A percentile compares a stretch with the other conserved stretches of the same genome.
These are phyloP conservation scores for Penicillium sp. DNA, from an alignment of 2,329 filamentous ascomycete genomes.

Conservation along the genomic window DNA sequence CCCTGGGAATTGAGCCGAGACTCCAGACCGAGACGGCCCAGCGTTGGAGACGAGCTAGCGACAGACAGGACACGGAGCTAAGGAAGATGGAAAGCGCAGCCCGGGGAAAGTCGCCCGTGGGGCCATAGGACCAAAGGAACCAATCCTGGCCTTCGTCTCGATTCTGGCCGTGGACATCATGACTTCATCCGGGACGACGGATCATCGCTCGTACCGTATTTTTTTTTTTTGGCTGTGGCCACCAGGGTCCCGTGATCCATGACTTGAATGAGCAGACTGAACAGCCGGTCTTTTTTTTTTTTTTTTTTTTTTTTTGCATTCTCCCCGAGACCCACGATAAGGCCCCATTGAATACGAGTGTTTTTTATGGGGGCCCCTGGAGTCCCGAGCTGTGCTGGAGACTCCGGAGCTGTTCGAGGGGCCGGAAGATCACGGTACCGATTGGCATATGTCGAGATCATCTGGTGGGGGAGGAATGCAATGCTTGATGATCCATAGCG, in stretches of 20 bases:
- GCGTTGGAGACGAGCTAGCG: background rate
- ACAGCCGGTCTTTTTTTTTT: background rate
- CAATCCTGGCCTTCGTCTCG: background rate
- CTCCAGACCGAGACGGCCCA: background rate
- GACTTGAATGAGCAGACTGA: too few species aligned
- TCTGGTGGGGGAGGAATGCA: background rate
- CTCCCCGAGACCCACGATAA: background rate
- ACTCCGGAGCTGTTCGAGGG: background rate
- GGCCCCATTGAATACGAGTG: background rate
- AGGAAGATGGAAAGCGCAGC: background rate
- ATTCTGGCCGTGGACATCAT: background rate
- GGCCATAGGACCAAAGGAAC: background rate
- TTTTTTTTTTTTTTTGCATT: background rate
- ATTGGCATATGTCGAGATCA: background rate
- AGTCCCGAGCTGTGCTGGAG: background rate
- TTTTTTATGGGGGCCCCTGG: too few species aligned
- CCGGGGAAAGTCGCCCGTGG: conserved; percentile 2
- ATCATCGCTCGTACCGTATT: background rate
- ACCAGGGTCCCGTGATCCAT: background rate
- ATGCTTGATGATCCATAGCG: background rate
- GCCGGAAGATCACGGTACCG: background rate
- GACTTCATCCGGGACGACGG: background rate
- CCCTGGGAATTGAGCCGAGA: too few species aligned
- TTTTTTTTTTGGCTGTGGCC: background rate
- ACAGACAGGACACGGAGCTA: background rate